These are phyloP conservation scores for Alternaria dauci DNA, from an alignment of 2,329 filamentous ascomycete genomes.

Conservation along the genomic window DNA sequence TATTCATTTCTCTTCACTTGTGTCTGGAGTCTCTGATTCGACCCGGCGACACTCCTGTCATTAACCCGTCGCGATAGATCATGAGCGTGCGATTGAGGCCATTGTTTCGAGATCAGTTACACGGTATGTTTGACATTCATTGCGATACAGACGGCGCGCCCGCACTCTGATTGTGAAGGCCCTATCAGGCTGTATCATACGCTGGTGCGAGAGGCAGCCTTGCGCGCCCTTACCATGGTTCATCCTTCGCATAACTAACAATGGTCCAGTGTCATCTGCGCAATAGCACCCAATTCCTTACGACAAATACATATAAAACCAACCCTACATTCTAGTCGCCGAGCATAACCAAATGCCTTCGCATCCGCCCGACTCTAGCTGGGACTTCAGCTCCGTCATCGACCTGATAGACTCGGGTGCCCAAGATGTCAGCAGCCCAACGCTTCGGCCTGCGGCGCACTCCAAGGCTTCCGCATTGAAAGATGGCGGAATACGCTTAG, in stretches of 20 bases:
- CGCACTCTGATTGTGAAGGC: background rate
- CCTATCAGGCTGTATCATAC: background rate
- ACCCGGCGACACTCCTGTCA: slow-evolving; percentile 18
- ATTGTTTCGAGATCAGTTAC: slow-evolving; percentile 39
- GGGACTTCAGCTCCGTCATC: slow-evolving; percentile 58
- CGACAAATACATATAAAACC: slow-evolving; percentile 5
- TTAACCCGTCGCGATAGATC: slow-evolving; percentile 30
- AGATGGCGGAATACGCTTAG: slow-evolving; percentile 43
- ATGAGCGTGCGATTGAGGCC: slow-evolving; percentile 43
- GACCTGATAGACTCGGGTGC: slow-evolving; percentile 50
- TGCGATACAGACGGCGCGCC: slow-evolving; percentile 6
- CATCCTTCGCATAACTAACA: slow-evolving; percentile 22
- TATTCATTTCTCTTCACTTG: slow-evolving; percentile 10
- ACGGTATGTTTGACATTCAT: slow-evolving; percentile 32
- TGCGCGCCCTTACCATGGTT: background rate
- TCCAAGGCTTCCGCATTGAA: slow-evolving; percentile 11
- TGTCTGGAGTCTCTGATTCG: slow-evolving; percentile 16
- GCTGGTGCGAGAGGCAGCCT: background rate
- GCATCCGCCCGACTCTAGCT: slow-evolving; percentile 49
- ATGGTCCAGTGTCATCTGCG: slow-evolving; percentile 20
- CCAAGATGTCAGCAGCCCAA: slow-evolving; percentile 32
- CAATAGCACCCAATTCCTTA: slow-evolving; percentile 24
- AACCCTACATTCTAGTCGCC: background rate
- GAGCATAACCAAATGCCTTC: slow-evolving; percentile 40
- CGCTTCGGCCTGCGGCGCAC: slow-evolving; percentile 20